Evolutionary conservation across 371 early-diverging fungal species (phyloP).

Genomic region (Mucor saturninus): DNA sequence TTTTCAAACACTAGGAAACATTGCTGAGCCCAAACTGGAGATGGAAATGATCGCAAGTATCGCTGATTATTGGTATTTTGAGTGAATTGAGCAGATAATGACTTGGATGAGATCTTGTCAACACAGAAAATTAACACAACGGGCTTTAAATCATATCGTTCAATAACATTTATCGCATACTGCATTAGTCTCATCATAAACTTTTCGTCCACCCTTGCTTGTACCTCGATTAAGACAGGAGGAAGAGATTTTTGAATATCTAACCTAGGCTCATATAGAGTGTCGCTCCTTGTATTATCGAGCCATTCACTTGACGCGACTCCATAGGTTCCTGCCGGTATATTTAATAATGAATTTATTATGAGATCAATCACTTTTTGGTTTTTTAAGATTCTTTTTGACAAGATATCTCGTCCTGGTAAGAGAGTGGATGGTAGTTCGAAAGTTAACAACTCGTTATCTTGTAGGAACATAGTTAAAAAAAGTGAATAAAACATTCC

Average conservation of each 20-base stretch:
- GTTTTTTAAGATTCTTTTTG: constrained; percentile 18
- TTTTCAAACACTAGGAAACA: constrained; percentile 21
- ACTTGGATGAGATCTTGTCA: constrained; percentile 24
- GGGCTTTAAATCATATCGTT: constrained; percentile 9
- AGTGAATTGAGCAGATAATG: constrained; percentile 23
- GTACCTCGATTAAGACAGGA: constrained; percentile 27
- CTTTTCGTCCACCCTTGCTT: constrained; percentile 21
- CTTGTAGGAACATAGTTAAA: constrained; percentile 15
- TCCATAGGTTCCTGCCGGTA: constrained; percentile 24
- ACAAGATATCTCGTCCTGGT: constrained; percentile 14
- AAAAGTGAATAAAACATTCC: constrained; percentile 17
- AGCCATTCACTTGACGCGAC: constrained; percentile 20
- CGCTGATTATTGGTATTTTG: constrained; percentile 22
- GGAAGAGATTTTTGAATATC: constrained; percentile 23
- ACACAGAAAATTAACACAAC: constrained; percentile 24
- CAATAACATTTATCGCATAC: too few relatives aligned
- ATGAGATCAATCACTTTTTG: constrained; percentile 18
- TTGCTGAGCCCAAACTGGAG: constrained; percentile 21
- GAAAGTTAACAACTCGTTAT: constrained; percentile 15
- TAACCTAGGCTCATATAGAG: constrained; percentile 25
- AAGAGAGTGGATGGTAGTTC: constrained; percentile 19
- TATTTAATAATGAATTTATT: constrained; percentile 12
- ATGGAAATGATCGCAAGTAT: constrained; percentile 20
- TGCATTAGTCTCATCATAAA: constrained; percentile 27
- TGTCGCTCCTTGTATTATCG: constrained; percentile 25